Conservation (phyloP, 78 protist genomes). For the slime mould (Dictyostelium discoideum) region dicty_2.7 NC_007091.3:4190001-4190500, state of each 20-base stretch:
- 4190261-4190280: background rate
- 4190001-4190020: background rate
- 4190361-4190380: background rate
- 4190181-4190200: background rate
- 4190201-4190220: background rate
- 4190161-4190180: constrained; percentile 20
- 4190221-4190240: too few relatives aligned
- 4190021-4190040: background rate
- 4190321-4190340: background rate
- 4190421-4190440: background rate
- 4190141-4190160: background rate
- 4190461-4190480: constrained; percentile 27
- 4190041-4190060: background rate
- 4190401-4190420: constrained; percentile 9
- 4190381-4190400: constrained; percentile 7
- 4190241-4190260: too few relatives aligned
- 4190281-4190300: background rate
- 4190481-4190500: constrained; percentile 26
- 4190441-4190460: constrained; percentile 37
- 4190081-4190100: constrained; percentile 14
- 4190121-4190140: background rate
- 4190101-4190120: constrained; percentile 34
- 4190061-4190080: background rate
- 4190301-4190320: background rate
- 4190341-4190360: background rate